Conservation (phyloP, 371 early-diverging fungal genomes). For the Lichtheimia ramosa region DNA sequence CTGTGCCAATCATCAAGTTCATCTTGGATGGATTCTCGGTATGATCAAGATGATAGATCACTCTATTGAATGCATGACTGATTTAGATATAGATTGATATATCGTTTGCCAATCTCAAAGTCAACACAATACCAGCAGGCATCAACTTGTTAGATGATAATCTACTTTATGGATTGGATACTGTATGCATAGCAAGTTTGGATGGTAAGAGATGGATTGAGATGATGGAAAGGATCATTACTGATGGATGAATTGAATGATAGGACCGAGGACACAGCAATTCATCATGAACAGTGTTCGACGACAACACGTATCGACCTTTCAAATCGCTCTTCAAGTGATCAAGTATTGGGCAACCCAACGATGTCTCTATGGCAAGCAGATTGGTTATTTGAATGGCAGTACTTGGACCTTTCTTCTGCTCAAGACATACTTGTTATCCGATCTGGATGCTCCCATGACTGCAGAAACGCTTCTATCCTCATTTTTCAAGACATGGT, state of each 20-base stretch:
- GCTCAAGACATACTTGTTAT: conserved; percentile 23
- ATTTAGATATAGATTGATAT: conserved; percentile 31
- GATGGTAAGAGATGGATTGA: conserved; percentile 24
- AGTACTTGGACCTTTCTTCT: conserved; percentile 43
- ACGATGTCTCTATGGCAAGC: conserved; percentile 40
- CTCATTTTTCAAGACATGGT: conserved; percentile 31
- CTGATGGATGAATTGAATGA: background rate
- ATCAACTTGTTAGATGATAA: conserved; percentile 34
- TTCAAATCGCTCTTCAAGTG: conserved; percentile 26
- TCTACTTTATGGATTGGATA: conserved; percentile 25
- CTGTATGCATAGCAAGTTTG: conserved; percentile 35
- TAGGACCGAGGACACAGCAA: conserved; percentile 36
- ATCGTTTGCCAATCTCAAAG: conserved; percentile 36
- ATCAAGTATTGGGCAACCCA: conserved; percentile 45
- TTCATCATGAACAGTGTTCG: conserved; percentile 22
- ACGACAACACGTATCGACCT: conserved; percentile 14
- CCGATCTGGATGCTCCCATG: background rate
- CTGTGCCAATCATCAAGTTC: conserved; percentile 48
- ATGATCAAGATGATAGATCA: background rate
- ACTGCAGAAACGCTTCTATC: conserved; percentile 10
- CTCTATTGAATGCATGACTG: too few relatives aligned
- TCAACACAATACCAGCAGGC: conserved; percentile 7
- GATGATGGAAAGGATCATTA: background rate
- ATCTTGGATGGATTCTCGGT: conserved; percentile 29
- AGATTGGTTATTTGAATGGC: conserved; percentile 43